Base-by-base conservation (phyloP, 164 flowering plant species). In the Aristolochia californica region DNA sequence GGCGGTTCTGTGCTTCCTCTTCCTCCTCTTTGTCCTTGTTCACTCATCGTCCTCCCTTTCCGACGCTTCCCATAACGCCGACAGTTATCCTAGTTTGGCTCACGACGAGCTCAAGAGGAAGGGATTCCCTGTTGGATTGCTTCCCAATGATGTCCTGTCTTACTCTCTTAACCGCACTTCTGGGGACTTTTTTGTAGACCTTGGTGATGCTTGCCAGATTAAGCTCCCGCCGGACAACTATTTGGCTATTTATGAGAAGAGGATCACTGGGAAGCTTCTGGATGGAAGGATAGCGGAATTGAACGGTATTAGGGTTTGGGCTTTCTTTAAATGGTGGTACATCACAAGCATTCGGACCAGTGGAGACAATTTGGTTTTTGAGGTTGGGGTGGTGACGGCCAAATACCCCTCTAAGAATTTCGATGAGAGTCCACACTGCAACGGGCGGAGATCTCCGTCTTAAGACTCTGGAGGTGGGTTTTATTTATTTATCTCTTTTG, bases 271-370 rank as follows among this genome's bases (percentile, higher is more conserved):
- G 4, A 85, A 76, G 69, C 79, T 93, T 25, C 78, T 68, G 4
- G 72, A 79, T 52, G 85, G 81, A 24, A 67, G 66, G 48, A 93
- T 93, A 38, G 85, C 81, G 10, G 85, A 81, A 54, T 72, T 89
- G 2, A 69, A 82, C n/a, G 99, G 97, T 26, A 93, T 93, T 34
- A 68, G 81, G 27, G 97, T 93, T 38, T 40, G 88, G 78, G 97
- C 99, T 20, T 75, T 93, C 44, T 93, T 81, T 62, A 66, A 74
- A 82, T 87, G 97, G 97, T 94, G 99, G 99, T 84, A 85, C 17
- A 85, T 94, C 43, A 87, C 95, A 4, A 94, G 91, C 11, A 89
- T 93, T 50, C 60, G 68, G 40, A 68, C 80, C 34, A 74, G 67
- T 48, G 99, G 96, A 1, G 83, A 93, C 15, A 67, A 93, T 64